Evolutionary conservation across 257 asterid species (phyloP).

Genomic region (Scutellaria galericulata): DNA sequence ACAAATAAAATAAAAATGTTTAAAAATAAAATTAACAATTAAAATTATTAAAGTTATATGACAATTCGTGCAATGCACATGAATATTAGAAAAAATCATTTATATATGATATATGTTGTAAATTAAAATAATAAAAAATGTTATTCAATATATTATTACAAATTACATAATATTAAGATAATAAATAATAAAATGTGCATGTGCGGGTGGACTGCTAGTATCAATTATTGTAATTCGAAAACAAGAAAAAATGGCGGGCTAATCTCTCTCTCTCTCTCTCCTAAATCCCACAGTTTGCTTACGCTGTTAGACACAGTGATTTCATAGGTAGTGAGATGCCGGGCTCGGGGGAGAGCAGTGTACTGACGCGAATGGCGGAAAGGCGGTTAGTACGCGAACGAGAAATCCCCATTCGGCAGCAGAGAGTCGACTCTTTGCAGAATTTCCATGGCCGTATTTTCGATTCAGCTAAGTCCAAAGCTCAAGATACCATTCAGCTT

Average conservation of each 20-base stretch:
- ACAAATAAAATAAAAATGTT: too few species aligned
- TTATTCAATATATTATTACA: too few species aligned
- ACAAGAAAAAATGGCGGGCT: slow-evolving; percentile 57
- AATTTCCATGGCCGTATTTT: slow-evolving; percentile 39
- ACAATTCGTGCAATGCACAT: too few species aligned
- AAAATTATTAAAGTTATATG: too few species aligned
- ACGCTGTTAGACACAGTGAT: neutral
- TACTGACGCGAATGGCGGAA: slow-evolving; percentile 60
- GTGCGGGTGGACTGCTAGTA: too few species aligned
- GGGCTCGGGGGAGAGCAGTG: slow-evolving; percentile 41
- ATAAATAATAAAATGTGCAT: too few species aligned
- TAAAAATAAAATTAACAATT: too few species aligned
- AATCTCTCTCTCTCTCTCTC: slow-evolving; percentile 19
- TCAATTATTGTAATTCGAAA: slow-evolving; percentile 22
- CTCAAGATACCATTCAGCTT: slow-evolving; percentile 62
- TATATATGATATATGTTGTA: too few species aligned
- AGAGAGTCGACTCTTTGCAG: slow-evolving; percentile 52
- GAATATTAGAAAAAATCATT: too few species aligned
- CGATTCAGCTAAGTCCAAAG: slow-evolving; percentile 48
- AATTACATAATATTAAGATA: too few species aligned
- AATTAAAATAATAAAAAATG: too few species aligned
- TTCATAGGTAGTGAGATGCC: slow-evolving; percentile 46
- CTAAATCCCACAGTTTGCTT: neutral
- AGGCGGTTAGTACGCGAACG: slow-evolving; percentile 62
- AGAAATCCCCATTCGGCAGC: slow-evolving; percentile 70